phyloP scores from a whole-genome alignment of 2,329 filamentous ascomycete genomes.

The Trematosphaeria pertusa region DNA sequence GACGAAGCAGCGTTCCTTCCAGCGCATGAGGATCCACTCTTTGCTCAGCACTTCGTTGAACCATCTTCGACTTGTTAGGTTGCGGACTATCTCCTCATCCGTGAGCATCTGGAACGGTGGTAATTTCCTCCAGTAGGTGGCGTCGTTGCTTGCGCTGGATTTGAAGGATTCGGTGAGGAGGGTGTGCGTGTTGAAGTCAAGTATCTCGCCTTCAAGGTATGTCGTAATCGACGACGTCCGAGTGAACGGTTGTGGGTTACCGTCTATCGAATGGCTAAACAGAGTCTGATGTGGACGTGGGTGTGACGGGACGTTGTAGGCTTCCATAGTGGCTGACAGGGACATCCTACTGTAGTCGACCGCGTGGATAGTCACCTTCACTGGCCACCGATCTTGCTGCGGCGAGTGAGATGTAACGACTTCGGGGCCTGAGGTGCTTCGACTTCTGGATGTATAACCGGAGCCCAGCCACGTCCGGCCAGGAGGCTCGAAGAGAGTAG shows the following conservation, averaged over 20 bases:
- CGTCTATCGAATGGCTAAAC: slow-evolving; percentile 22
- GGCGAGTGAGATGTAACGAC: slow-evolving; percentile 23
- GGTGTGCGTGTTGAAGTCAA: slow-evolving; percentile 62
- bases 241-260: slow-evolving; percentile 23
- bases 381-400: slow-evolving; percentile 69
- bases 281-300: slow-evolving; percentile 39
- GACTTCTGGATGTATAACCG: slow-evolving; percentile 25
- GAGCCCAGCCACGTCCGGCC: slow-evolving; percentile 49
- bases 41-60: slow-evolving; percentile 44
- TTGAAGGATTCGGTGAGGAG: slow-evolving; percentile 61
- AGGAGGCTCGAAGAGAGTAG: slow-evolving; percentile 35
- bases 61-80: slow-evolving; percentile 51
- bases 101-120: slow-evolving; percentile 50
- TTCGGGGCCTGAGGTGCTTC: slow-evolving; percentile 18
- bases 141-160: slow-evolving; percentile 53
- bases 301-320: slow-evolving; percentile 68
- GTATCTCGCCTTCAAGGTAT: slow-evolving; percentile 72
- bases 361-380: slow-evolving; percentile 69
- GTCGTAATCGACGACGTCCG: slow-evolving; percentile 63
- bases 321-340: slow-evolving; percentile 72
- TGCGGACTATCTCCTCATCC: slow-evolving; percentile 52
- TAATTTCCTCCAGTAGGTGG: slow-evolving; percentile 58
- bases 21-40: slow-evolving; percentile 64
- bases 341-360: slow-evolving; percentile 68
- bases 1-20: slow-evolving; percentile 62